Base-by-base conservation (phyloP, 2,329 filamentous ascomycete species). In the Paramyrothecium sp. region DNA sequence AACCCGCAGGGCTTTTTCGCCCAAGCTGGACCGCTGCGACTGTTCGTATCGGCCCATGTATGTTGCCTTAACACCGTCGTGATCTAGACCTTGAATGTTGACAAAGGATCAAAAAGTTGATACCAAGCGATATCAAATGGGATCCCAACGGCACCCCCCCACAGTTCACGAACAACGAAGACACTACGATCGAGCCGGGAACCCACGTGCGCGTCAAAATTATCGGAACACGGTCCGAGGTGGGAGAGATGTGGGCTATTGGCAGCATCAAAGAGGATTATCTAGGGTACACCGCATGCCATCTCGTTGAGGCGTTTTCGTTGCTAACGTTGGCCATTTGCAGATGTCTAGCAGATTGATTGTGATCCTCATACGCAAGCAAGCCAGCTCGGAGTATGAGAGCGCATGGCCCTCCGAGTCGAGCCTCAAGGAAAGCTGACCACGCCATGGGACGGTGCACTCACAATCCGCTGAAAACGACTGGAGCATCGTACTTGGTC, bases 91-190 rank as follows among this genome's bases (percentile, higher is more conserved):
- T 52, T 22, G 8, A 20, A 23, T 54, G 51, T 58, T 68, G 54
- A 68, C 55, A n/a, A n/a, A 10, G 12, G 20, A 7, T 16, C 23
- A 54, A 65, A 58, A 71, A 96, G 91, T 87, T 95, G 78, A 97
- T 99, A 66, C 93, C 95, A 1, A 84, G 85, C 63, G 91, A 96
- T 62, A 92, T 97, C 75, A 95, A 92, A 75, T 98, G 91, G 81
- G 94, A 97, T 71, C 90, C 92, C 51, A 97, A 97, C 67, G 93
- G 94, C 54, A 97, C 94, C 41, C 95, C 95, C n/a, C 92, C 94
- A 3, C 92, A 96, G 69, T 99, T 92, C 75, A 97, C 93, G 44
- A 94, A 99, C 73, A 94, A 97, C 68, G 92, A 91, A 61, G 95
- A 97, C 63, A 91, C 93, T 63, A 89, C 92, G 38, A 96, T 99